Base-by-base conservation (phyloP, 345 rosid species). In the Iberis pinnata region DNA sequence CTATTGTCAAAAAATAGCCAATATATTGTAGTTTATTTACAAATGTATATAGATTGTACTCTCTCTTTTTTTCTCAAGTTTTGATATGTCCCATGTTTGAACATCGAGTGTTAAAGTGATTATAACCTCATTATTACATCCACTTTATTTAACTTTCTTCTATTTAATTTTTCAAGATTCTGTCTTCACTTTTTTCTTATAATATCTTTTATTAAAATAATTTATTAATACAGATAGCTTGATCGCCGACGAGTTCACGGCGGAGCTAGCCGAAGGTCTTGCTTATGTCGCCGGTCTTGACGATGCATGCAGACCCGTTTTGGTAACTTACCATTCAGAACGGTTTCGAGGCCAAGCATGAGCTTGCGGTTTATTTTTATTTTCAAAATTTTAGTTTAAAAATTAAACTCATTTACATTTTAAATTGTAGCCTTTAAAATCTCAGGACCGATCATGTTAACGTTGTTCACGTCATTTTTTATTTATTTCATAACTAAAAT, bases 211-310 rank as follows among this genome's bases (percentile, higher is more conserved):
- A 19, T 9, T 29, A 22, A 2, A 29, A 29, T 29, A 26, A 26
- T 6, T 9, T 29, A 10, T 27, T 14, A 39, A 26, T 19, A 19
- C 39, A 93, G 99, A 86, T 4, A 69, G 64, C 50, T 68, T 93
- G 71, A 86, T 89, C 64, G 99, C 99, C n/a, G 99, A 93, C 31
- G 99, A 93, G 80, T 93, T 93, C 83, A 81, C 95, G 17, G 78
- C 81, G 43, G 95, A 88, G 74, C 81, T 93, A 0, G 78, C 86
- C 27, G 97, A 93, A 41, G 99, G 97, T 52, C 61, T 79, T 45
- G 97, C 97, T 31, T 93, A 76, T 22, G 89, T 88, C 4, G 88
- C 97, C 25, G 99, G 99, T 12, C 95, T 83, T 36, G 99, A 93
- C 44, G 94, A 85, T 38, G 94, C 81, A 17, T 80, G 82, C 57